A percentile compares a stretch with the other conserved stretches of the same genome.
Conservation (phyloP, 805 yeast species). For the Maudiozyma turicensis region DNA sequence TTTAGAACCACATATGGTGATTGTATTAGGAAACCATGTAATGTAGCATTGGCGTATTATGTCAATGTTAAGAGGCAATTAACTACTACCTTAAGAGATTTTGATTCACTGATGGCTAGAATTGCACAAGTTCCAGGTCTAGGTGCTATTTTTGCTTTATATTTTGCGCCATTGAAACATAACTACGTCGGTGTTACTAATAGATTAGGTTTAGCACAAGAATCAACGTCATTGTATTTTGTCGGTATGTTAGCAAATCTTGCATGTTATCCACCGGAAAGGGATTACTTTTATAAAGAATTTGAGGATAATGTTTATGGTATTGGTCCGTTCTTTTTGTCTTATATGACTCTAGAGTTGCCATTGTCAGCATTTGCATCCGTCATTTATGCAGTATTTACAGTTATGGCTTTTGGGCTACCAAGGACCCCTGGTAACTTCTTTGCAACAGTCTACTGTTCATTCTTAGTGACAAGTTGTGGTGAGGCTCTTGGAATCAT, state of each 20-base stretch:
- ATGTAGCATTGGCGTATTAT: slow-evolving; percentile 25
- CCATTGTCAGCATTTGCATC: slow-evolving; percentile 34
- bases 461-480: slow-evolving; percentile 49
- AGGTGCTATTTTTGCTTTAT: slow-evolving; percentile 57
- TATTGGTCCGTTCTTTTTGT: slow-evolving; percentile 46
- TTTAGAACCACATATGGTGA: slow-evolving; percentile 13
- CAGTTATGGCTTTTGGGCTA: slow-evolving; percentile 63
- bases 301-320: slow-evolving; percentile 65
- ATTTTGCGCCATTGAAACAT: slow-evolving; percentile 50
- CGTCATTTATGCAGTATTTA: slow-evolving; percentile 47
- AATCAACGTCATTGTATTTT: slow-evolving; percentile 60
- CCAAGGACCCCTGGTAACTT: slow-evolving; percentile 59
- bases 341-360: slow-evolving; percentile 26
- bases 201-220: slow-evolving; percentile 69
- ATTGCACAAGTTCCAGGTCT: slow-evolving; percentile 53
- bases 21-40: slow-evolving; percentile 16
- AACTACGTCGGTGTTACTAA: slow-evolving; percentile 45
- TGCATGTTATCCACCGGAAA: slow-evolving; percentile 63
- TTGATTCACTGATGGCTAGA: slow-evolving; percentile 56
- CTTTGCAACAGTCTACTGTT: slow-evolving; percentile 50
- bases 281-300: slow-evolving; percentile 71
- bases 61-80: slow-evolving; percentile 32
- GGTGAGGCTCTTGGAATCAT: slow-evolving; percentile 83
- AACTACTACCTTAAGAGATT: slow-evolving; percentile 35
- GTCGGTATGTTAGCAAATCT: slow-evolving; percentile 74